These are phyloP conservation scores for Thelonectria rubi DNA, from an alignment of 2,329 filamentous ascomycete species.

Conservation along the genomic window DNA sequence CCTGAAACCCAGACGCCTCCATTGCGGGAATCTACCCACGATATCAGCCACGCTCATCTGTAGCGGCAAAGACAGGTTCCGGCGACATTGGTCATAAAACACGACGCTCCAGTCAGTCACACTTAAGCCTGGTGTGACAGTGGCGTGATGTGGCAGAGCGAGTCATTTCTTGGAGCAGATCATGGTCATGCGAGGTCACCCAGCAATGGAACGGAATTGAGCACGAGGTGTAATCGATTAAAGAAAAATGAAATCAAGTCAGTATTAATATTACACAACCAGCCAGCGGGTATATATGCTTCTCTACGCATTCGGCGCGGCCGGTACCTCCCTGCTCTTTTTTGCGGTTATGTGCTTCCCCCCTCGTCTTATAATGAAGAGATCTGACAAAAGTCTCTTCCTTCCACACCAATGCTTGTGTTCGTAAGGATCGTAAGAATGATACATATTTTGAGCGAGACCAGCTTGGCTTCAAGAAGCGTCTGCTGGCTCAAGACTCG, in stretches of 20 bases:
- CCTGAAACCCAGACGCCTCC: not conserved
- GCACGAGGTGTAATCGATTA: slow-evolving; percentile 30
- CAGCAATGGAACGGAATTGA: slow-evolving; percentile 18
- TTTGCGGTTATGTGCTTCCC: slow-evolving; percentile 33
- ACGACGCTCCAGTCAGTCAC: not conserved
- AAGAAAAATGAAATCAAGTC: slow-evolving; percentile 36
- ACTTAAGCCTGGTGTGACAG: not conserved
- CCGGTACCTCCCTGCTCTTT: slow-evolving; percentile 38
- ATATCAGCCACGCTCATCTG: not conserved
- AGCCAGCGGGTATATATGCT: slow-evolving; percentile 46
- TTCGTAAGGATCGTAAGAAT: slow-evolving; percentile 70
- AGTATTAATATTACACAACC: slow-evolving; percentile 48
- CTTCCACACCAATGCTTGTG: slow-evolving; percentile 46
- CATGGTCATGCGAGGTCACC: not conserved
- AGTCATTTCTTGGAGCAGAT: not conserved
- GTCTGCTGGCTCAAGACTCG: slow-evolving; percentile 28
- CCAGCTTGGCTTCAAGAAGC: slow-evolving; percentile 27
- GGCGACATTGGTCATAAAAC: not conserved
- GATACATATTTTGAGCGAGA: slow-evolving; percentile 46
- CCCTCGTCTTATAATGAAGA: slow-evolving; percentile 29
- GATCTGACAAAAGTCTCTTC: slow-evolving; percentile 32
- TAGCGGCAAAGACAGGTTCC: not conserved
- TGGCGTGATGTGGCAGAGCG: not conserved
- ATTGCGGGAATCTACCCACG: not conserved
- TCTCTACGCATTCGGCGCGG: slow-evolving; percentile 43